Conservation (phyloP, 139 green algal genomes). For the Astrephomene gubernaculifera region DNA sequence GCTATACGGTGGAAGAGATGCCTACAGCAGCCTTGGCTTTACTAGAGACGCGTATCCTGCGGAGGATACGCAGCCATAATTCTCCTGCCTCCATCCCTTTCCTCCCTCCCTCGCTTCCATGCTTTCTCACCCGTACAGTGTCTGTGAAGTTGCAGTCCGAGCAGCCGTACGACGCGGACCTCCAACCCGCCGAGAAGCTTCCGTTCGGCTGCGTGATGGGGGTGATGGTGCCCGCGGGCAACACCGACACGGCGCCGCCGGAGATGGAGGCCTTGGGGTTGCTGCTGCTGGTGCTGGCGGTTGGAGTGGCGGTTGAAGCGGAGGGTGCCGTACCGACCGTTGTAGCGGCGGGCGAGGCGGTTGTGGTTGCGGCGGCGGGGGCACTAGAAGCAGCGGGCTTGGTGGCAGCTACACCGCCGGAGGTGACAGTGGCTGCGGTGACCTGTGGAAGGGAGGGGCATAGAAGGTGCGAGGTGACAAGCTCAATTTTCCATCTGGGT, state of each 20-base stretch:
- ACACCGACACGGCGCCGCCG: neutral
- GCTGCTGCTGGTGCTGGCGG: neutral
- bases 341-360: neutral
- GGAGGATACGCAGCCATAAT: too few relatives aligned
- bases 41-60: too few relatives aligned
- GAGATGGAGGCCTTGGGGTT: neutral
- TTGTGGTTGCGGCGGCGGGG: neutral
- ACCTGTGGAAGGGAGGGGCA: too few relatives aligned
- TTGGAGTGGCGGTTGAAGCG: neutral
- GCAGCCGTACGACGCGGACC: slow-evolving; percentile 44
- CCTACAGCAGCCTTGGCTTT: too few relatives aligned
- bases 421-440: neutral
- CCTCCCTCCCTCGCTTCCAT: too few relatives aligned
- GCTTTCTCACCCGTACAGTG: slow-evolving; percentile 16
- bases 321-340: neutral
- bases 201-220: slow-evolving; percentile 6
- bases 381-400: neutral
- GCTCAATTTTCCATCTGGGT: too few relatives aligned
- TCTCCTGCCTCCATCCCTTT: too few relatives aligned
- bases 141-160: slow-evolving; percentile 53
- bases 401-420: neutral
- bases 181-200: slow-evolving; percentile 16
- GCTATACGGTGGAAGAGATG: too few relatives aligned
- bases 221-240: slow-evolving; percentile 22
- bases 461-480: too few relatives aligned